phyloP scores from a whole-genome alignment of 129 eudicot genomes.

The Chrysanthemum makinoi region DNA sequence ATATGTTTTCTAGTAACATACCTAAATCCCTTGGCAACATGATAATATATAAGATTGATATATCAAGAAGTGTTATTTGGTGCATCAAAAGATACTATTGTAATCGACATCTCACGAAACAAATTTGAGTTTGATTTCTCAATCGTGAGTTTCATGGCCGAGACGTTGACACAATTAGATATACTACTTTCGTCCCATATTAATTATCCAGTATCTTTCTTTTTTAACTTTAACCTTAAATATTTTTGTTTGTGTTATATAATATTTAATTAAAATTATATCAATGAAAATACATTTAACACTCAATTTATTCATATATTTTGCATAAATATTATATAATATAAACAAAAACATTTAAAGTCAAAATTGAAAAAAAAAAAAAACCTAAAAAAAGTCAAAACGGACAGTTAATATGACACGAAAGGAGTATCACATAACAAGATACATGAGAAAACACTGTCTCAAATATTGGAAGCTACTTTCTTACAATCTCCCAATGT shows the following conservation, averaged over 20 bases:
- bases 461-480: conserved; percentile 22
- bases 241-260: no score
- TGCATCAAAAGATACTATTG: conserved; percentile 14
- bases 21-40: conserved; percentile 44
- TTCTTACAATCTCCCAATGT: conserved; percentile 31
- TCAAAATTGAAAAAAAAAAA: no score
- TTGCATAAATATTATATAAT: no score
- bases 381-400: no score
- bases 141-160: conserved; percentile 24
- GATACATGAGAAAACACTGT: conserved; percentile 41
- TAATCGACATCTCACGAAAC: conserved; percentile 40
- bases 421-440: conserved; percentile 43
- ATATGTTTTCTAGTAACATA: conserved; percentile 43
- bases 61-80: conserved; percentile 53
- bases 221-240: no score
- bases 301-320: no score
- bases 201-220: no score
- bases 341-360: no score
- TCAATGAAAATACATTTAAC: no score
- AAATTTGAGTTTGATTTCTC: conserved; percentile 41
- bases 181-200: no score
- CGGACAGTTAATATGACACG: no score
- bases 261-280: no score
- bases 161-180: not conserved
- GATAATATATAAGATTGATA: conserved; percentile 30